Conservation (phyloP, 257 asterid species). For the Gentiana dahurica region DNA sequence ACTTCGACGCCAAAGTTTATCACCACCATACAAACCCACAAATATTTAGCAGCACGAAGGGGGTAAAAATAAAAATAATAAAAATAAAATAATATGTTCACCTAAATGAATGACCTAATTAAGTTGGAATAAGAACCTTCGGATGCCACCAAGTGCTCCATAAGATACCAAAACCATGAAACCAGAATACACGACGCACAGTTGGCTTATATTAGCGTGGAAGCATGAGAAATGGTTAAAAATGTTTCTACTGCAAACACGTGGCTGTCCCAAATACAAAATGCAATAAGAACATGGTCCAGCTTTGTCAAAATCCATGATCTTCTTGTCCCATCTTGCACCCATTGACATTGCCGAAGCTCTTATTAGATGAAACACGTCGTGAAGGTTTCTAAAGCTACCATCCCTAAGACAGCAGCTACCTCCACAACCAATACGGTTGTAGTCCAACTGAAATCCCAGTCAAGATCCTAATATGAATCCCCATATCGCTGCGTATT, state of each 20-base stretch:
- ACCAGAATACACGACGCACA: slow-evolving; percentile 12
- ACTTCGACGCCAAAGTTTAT: slow-evolving; percentile 65
- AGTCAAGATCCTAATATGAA: slow-evolving; percentile 69
- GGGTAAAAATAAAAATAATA: slow-evolving; percentile 6
- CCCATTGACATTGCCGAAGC: slow-evolving; percentile 76
- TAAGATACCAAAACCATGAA: slow-evolving; percentile 22
- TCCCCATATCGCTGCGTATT: slow-evolving; percentile 72
- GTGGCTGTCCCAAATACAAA: slow-evolving; percentile 48
- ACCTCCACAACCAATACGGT: slow-evolving; percentile 73
- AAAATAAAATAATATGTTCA: too few relatives aligned
- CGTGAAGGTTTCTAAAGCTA: slow-evolving; percentile 54
- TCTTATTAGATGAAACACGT: slow-evolving; percentile 61
- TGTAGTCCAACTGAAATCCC: slow-evolving; percentile 63
- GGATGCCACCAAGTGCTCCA: slow-evolving; percentile 20
- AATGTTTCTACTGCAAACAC: slow-evolving; percentile 42
- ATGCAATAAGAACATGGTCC: slow-evolving; percentile 64
- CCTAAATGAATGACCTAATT: slow-evolving; percentile 26
- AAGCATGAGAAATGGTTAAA: slow-evolving; percentile 17
- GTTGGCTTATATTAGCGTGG: too few relatives aligned
- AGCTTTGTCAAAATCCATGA: slow-evolving; percentile 73
- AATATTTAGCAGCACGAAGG: slow-evolving; percentile 26
- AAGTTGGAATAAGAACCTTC: slow-evolving; percentile 25
- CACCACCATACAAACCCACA: slow-evolving; percentile 47
- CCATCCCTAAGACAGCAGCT: slow-evolving; percentile 55
- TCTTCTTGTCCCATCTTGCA: slow-evolving; percentile 85